phyloP scores from a whole-genome alignment of 2,329 filamentous ascomycete species.

The Chaetomiaceae sp. region DNA sequence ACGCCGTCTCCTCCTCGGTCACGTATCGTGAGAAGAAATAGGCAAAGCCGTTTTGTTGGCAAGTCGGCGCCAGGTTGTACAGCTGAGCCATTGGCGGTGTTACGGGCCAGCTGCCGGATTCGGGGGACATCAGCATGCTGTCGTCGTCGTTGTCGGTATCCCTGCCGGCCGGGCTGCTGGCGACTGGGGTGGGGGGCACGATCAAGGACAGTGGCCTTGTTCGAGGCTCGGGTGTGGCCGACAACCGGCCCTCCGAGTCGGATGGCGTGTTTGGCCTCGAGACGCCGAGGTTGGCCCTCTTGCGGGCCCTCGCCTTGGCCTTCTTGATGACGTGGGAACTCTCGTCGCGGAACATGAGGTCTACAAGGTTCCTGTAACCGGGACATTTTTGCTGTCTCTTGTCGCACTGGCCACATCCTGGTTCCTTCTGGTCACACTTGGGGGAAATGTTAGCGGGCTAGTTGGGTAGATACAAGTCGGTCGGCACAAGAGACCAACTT shows the following conservation, averaged over 20 bases:
- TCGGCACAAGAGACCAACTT: neutral
- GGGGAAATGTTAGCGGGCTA: constrained; percentile 14
- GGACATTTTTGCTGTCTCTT: constrained; percentile 49
- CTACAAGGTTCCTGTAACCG: constrained; percentile 51
- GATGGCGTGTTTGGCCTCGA: constrained; percentile 23
- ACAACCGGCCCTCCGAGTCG: constrained; percentile 20
- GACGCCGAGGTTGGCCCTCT: constrained; percentile 24
- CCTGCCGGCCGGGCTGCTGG: constrained; percentile 15
- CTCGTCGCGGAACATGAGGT: constrained; percentile 55
- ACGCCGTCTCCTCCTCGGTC: constrained; percentile 40
- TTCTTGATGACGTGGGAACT: constrained; percentile 52
- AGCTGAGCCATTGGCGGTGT: constrained; percentile 28
- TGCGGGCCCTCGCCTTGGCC: constrained; percentile 36
- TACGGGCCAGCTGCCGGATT: constrained; percentile 31
- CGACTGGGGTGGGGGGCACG: constrained; percentile 18
- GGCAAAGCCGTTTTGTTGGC: constrained; percentile 42
- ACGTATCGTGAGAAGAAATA: constrained; percentile 51
- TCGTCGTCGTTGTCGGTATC: constrained; percentile 27
- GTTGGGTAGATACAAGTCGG: neutral
- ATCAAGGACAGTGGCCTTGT: constrained; percentile 20
- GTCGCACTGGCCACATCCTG: constrained; percentile 50
- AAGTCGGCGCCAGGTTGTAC: constrained; percentile 32
- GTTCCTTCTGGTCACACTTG: constrained; percentile 50
- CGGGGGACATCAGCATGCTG: constrained; percentile 30
- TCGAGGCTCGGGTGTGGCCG: constrained; percentile 23